Evolutionary conservation across 176 grass and related monocot genomes (phyloP), one percentile per base, ranked within the genome.

Genomic region (Miscanthus lutarioriparius): DNA sequence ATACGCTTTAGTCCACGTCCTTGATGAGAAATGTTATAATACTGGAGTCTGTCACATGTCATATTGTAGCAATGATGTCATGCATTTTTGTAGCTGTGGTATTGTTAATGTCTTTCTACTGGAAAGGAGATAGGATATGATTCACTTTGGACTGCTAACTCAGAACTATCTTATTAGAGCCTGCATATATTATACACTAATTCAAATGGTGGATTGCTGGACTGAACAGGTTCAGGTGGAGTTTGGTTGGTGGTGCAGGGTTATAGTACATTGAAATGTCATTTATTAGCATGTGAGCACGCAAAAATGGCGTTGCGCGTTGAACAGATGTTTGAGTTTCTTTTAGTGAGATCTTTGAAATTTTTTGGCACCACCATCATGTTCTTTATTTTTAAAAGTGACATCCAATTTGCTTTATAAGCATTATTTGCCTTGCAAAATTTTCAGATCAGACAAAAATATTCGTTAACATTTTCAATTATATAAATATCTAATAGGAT

Each of bases 401-500:
- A 40, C 69, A 30, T 12, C 37, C 28, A 20, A 3, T 71, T 78
- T 82, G 5, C 22, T 56, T 15, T 47, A 5, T 47, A 70, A 47
- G 62, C 48, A 76, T 48, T 81, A 1, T 54, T 43, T 68, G 8
- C 32, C 17, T 56, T 69, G 25, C 70, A 81, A 53, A 43, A 32
- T 70, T 22, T 67, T 70, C 36, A 82, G 27, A 48, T 62, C 27
- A 28, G 27, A 28, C 36, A 77, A 82, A 61, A 25, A 1, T 35
- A 76, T 28, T 7, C 49, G 6, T 75, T 64, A 43, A 49, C 58
- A 62, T 70, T 59, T 53, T 89, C 32, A 64, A 54, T 40, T 82
- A 43, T 49, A 64, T 77, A 17, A 72, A 67, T 66, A 79, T 80
- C 33, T 87, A 83, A 83, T 26, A 54, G 25, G 41, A 64, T 75